phyloP scores from a whole-genome alignment of 805 yeast genomes.

The Saccharomycopsis babjevae region DNA sequence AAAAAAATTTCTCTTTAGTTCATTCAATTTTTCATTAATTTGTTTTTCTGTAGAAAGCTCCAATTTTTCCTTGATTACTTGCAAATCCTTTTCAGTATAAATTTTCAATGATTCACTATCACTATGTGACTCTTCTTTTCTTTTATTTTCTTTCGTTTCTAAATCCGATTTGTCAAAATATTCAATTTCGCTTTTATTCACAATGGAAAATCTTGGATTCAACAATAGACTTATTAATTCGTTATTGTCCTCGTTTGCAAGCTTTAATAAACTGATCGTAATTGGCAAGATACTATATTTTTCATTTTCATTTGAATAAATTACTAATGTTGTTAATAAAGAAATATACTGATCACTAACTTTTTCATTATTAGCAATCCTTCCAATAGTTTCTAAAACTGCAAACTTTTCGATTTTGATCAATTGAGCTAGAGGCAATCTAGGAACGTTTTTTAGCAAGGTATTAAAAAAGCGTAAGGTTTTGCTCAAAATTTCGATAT shows the following conservation, averaged over 20 bases:
- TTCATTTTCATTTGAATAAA: slow-evolving; percentile 56
- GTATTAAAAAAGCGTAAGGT: slow-evolving; percentile 39
- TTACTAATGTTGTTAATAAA: slow-evolving; percentile 44
- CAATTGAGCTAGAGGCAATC: slow-evolving; percentile 53
- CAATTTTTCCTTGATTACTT: slow-evolving; percentile 1
- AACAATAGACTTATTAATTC: slow-evolving; percentile 47
- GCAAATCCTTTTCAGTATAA: not conserved
- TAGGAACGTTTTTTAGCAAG: slow-evolving; percentile 36
- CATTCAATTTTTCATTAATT: not conserved
- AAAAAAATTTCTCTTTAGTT: not conserved
- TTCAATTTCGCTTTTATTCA: slow-evolving; percentile 22
- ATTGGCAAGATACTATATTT: slow-evolving; percentile 63
- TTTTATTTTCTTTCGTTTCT: slow-evolving; percentile 21
- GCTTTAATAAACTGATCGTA: slow-evolving; percentile 40
- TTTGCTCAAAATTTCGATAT: slow-evolving; percentile 15
- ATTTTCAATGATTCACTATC: not conserved
- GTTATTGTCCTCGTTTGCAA: slow-evolving; percentile 28
- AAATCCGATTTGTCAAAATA: slow-evolving; percentile 21
- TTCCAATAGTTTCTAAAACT: slow-evolving; percentile 30
- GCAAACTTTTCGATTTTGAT: slow-evolving; percentile 43
- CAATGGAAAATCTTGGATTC: slow-evolving; percentile 67
- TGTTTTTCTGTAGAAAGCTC: slow-evolving; percentile 1
- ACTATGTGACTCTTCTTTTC: not conserved
- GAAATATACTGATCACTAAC: slow-evolving; percentile 20
- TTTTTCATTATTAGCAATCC: slow-evolving; percentile 10